phyloP scores from a whole-genome alignment of 306 rosid genomes.

The Cicer judaicum region DNA sequence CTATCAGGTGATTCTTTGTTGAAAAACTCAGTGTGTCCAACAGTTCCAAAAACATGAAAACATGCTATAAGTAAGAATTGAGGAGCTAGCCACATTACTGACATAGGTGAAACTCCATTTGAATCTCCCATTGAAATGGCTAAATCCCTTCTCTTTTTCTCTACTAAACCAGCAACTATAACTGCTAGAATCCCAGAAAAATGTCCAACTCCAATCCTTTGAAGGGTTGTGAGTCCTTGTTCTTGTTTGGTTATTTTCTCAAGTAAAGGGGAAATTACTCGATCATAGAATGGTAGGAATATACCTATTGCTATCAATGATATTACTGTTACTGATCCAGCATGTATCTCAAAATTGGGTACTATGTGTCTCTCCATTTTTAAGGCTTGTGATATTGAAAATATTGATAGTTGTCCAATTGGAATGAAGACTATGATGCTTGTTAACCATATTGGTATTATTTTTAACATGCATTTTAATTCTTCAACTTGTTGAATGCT shows the following conservation, averaged over 20 bases:
- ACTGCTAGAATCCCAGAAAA: conserved; percentile 32
- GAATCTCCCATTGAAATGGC: not conserved
- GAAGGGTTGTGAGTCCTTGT: conserved; percentile 48
- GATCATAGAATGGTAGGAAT: conserved; percentile 49
- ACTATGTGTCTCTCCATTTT: conserved; percentile 49
- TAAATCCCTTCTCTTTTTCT: conserved; percentile 30
- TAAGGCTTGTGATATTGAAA: conserved; percentile 59
- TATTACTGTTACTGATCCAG: conserved; percentile 41
- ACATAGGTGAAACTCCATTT: conserved; percentile 47
- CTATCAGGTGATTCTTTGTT: conserved; percentile 57
- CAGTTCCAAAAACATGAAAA: conserved; percentile 44
- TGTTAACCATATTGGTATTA: conserved; percentile 59
- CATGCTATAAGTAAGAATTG: conserved; percentile 45
- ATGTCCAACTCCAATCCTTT: conserved; percentile 48
- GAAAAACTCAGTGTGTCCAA: conserved; percentile 60
- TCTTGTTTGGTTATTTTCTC: conserved; percentile 49
- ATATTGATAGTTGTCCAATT: conserved; percentile 46
- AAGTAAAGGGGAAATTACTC: not conserved
- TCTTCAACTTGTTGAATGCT: conserved; percentile 70
- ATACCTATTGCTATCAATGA: conserved; percentile 37
- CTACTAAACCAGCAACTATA: conserved; percentile 42
- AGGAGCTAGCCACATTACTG: conserved; percentile 61
- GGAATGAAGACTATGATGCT: conserved; percentile 49
- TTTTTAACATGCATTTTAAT: conserved; percentile 43
- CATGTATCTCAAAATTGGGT: conserved; percentile 39